Evolutionary conservation across 2,329 filamentous ascomycete species (phyloP), one percentile per base, ranked within the genome.

Genomic region (Elsinoe fawcettii): DNA sequence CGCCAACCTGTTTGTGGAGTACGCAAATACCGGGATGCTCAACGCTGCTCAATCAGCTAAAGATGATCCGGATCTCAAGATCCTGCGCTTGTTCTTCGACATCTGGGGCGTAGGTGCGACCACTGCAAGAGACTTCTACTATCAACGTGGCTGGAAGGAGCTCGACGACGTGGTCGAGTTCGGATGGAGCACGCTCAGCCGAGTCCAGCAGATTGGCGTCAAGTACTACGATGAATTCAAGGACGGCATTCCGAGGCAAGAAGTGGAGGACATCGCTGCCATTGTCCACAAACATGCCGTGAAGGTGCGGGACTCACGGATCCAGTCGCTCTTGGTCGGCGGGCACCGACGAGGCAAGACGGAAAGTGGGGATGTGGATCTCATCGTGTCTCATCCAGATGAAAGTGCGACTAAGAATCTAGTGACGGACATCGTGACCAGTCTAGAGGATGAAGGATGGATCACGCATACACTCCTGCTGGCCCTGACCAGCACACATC

Each of bases 81-180:
- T 84, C 0, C 72, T 96, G 2, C 77, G 81, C 44, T 69, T 79
- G 0, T 96, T 97, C 70, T 88, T 87, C 72, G 77, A 87, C 3
- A 95, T 96, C 58, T 96, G 90, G 88, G 92, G 91, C n/a, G 90
- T 96, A 0, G 92, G 87, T 0, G 85, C 87, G 1, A 83, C 82
- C 11, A 93, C 87, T 0, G 91, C 92, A 0, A 78, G 85, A 14
- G 82, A 91, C 1, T 96, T 96, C 65, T 93, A 91, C 69, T 82
- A 80, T 64, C 79, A 82, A 14, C 83, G 82, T 60, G 76, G 88
- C 25, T 96, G 90, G 88, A 79, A 82, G 59, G 87, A 93, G 59
- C 75, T 96, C 0, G 90, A 96, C 65, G 91, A 97, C 64, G 75
- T 97, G 2, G 77, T 96, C 39, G 87, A 95, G 65, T 80, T 84